These are phyloP conservation scores for Colletotrichum lentis DNA, from an alignment of 2,329 filamentous ascomycete species.

Conservation along the genomic window DNA sequence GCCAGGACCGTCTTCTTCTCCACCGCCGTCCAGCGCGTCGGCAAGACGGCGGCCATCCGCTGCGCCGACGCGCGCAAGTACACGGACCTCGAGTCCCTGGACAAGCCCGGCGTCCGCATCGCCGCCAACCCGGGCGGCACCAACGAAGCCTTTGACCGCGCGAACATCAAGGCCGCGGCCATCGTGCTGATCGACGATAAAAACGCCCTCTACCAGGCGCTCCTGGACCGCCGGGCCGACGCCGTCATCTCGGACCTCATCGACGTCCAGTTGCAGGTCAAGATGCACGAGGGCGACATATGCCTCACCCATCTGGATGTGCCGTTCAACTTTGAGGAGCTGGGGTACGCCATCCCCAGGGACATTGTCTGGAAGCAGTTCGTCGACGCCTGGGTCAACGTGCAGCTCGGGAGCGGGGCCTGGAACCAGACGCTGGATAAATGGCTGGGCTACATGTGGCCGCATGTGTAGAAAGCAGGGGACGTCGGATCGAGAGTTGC, in stretches of 20 bases:
- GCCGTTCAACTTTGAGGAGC: conserved; percentile 37
- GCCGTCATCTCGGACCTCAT: conserved; percentile 35
- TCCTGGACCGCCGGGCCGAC: conserved; percentile 27
- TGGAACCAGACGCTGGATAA: conserved; percentile 33
- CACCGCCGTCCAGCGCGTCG: conserved; percentile 31
- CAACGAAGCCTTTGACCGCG: conserved; percentile 37
- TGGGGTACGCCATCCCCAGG: conserved; percentile 26
- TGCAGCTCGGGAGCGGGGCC: conserved; percentile 31
- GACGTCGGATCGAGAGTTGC: too few relatives aligned
- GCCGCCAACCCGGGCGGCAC: conserved; percentile 35
- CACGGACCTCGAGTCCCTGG: conserved; percentile 30
- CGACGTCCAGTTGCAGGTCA: conserved; percentile 34
- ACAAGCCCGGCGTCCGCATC: conserved; percentile 25
- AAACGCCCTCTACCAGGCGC: conserved; percentile 34
- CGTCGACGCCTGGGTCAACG: conserved; percentile 36
- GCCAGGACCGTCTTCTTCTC: conserved; percentile 27
- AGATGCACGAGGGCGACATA: conserved; percentile 24
- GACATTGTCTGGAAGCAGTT: conserved; percentile 37
- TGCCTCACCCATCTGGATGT: conserved; percentile 26
- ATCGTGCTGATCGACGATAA: conserved; percentile 35
- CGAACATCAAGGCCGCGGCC: conserved; percentile 23
- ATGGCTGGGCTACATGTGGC: conserved; percentile 37
- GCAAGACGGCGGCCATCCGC: conserved; percentile 35
- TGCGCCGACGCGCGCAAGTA: conserved; percentile 32
- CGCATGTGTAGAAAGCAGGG: background rate